Evolutionary conservation across 345 rosid genomes (phyloP), one percentile per base, ranked within the genome.

Genomic region (Heritiera fomes): DNA sequence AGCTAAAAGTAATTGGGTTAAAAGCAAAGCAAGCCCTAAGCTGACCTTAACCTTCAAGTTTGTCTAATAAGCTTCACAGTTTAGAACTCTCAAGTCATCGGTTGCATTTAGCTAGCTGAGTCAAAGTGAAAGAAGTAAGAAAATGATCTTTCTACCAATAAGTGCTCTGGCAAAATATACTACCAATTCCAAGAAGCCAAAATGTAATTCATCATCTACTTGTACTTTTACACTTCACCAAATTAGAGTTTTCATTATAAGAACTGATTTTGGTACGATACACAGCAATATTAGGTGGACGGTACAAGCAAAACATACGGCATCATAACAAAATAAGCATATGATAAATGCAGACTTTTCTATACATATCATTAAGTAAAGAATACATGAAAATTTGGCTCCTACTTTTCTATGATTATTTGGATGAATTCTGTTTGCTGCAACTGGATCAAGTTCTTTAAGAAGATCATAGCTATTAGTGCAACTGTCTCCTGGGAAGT

Each of bases 391-490:
- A 71, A 46, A 38, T 4, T 0, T 9, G 63, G 69, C 64, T 49
- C 58, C 84, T 38, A 96, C 99, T 77, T 94, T 96, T 90, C 99
- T 88, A 46, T 77, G 83, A 80, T 96, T 91, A 85, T 96, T 94
- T 12, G 98, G 98, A 79, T 94, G 99, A 73, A 96, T 83, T 86
- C 98, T 89, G 83, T 88, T 88, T 41, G 98, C 99, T 61, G 98
- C 95, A 80, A 87, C 89, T 23, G 99, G 98, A 89, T 94, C 98
- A 73, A 96, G 81, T 58, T 87, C 88, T 81, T 88, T 89, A 68
- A 96, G 94, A 84, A 79, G 85, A 30, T 88, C 94, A 79, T 89
- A 91, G 74, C 87, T 85, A 82, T 73, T 55, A 28, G 61, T 80
- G 58, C 79, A 77, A 83, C 43, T 71, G 63, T 84, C 85, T 73